phyloP scores from a whole-genome alignment of 2,329 filamentous ascomycete genomes.

The Arthroderma uncinatum region DNA sequence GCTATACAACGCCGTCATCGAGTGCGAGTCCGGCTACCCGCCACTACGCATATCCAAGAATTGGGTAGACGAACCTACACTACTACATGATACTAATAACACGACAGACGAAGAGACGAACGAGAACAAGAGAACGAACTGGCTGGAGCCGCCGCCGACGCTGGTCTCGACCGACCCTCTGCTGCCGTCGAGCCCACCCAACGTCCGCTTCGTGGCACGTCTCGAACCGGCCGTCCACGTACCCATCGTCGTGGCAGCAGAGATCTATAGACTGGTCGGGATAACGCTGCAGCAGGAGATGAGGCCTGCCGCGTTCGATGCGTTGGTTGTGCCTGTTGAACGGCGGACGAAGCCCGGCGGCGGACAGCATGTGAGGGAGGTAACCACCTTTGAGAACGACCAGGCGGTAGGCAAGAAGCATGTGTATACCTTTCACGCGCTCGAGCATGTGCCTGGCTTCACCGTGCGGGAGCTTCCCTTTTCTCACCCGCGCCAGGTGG shows the following conservation, averaged over 20 bases:
- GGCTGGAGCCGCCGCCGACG: conserved; percentile 30
- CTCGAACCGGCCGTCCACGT: conserved; percentile 34
- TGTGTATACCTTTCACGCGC: conserved; percentile 34
- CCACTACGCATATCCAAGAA: conserved; percentile 35
- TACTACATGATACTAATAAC: conserved; percentile 15
- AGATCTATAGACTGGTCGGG: conserved; percentile 32
- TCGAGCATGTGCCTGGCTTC: conserved; percentile 31
- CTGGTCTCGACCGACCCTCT: conserved; percentile 29
- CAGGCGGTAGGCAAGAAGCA: conserved; percentile 26
- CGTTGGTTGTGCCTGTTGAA: conserved; percentile 24
- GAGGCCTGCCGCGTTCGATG: conserved; percentile 31
- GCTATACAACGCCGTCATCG: conserved; percentile 30
- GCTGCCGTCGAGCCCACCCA: conserved; percentile 25
- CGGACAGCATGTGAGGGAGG: conserved; percentile 13
- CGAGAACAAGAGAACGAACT: conserved; percentile 26
- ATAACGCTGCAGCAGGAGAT: conserved; percentile 32
- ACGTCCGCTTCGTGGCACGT: conserved; percentile 36
- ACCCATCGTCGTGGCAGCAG: conserved; percentile 32
- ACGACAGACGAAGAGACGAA: conserved; percentile 16
- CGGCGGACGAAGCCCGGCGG: conserved; percentile 7
- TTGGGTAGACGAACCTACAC: conserved; percentile 20
- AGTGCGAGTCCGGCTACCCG: conserved; percentile 37
- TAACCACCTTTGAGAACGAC: conserved; percentile 16
- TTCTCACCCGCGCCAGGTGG: conserved; percentile 36
- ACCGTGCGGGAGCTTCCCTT: conserved; percentile 35